Conservation (phyloP, 2,329 filamentous ascomycete species). For the Botrytis galanthina region DNA sequence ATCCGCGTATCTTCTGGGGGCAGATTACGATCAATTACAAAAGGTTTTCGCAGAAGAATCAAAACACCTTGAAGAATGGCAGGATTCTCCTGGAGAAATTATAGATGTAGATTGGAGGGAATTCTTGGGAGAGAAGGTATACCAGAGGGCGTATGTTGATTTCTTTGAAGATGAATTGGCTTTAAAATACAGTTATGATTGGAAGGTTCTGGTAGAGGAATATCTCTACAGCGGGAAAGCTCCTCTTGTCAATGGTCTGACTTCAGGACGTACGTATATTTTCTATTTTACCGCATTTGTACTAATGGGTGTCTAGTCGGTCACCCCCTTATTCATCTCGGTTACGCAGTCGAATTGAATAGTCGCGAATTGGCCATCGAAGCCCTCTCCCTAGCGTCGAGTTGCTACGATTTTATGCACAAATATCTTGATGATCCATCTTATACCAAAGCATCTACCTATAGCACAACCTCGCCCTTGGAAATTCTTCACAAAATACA, state of each 20-base stretch:
- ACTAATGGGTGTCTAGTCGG: slow-evolving; percentile 56
- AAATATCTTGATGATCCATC: slow-evolving; percentile 69
- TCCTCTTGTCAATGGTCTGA: slow-evolving; percentile 77
- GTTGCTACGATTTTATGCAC: slow-evolving; percentile 58
- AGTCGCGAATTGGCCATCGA: slow-evolving; percentile 87
- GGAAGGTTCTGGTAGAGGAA: slow-evolving; percentile 72
- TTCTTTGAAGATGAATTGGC: slow-evolving; percentile 94
- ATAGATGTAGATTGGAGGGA: slow-evolving; percentile 82
- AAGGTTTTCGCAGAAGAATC: slow-evolving; percentile 77
- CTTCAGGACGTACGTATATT: slow-evolving; percentile 66
- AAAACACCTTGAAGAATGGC: slow-evolving; percentile 73
- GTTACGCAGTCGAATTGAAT: slow-evolving; percentile 87
- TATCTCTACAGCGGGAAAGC: slow-evolving; percentile 73
- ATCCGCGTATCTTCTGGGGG: slow-evolving; percentile 84
- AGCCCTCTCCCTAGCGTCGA: slow-evolving; percentile 67
- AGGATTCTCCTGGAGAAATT: slow-evolving; percentile 80
- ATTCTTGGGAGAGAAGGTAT: slow-evolving; percentile 73
- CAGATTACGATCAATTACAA: slow-evolving; percentile 68
- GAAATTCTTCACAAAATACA: slow-evolving; percentile 70
- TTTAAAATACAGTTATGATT: slow-evolving; percentile 69
- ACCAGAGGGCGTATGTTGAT: slow-evolving; percentile 88
- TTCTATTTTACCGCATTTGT: slow-evolving; percentile 33
- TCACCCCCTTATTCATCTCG: slow-evolving; percentile 90
- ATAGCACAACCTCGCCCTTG: slow-evolving; percentile 60
- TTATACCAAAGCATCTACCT: slow-evolving; percentile 64